These are phyloP conservation scores for Striga hermonthica DNA, from an alignment of 305 asterid genomes.

Conservation along the genomic window DNA sequence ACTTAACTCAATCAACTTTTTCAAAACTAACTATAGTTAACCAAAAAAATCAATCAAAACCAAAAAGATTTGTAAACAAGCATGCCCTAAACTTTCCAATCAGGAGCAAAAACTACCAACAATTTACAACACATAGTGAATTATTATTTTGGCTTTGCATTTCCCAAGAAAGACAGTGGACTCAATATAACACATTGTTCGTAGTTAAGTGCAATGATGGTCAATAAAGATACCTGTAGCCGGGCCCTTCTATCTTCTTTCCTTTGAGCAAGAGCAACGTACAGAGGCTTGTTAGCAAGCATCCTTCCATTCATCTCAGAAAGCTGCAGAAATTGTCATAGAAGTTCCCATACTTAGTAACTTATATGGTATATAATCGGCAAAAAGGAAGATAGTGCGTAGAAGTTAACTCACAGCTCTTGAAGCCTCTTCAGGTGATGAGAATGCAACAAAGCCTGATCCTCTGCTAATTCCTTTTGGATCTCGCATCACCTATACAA, in stretches of 20 bases:
- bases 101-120: constrained; percentile 21
- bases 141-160: constrained; percentile 6
- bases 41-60: no score
- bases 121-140: neutral
- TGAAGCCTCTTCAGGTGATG: constrained; percentile 86
- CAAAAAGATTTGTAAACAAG: no score
- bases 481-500: constrained; percentile 78
- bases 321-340: constrained; percentile 36
- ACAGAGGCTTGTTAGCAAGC: constrained; percentile 62
- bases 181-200: neutral
- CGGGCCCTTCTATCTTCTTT: constrained; percentile 74
- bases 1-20: no score
- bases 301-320: constrained; percentile 70
- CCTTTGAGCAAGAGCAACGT: constrained; percentile 74
- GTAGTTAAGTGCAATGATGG: neutral
- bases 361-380: neutral
- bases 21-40: no score
- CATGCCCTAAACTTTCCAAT: constrained; percentile 9
- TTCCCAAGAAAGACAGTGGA: neutral
- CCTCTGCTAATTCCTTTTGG: constrained; percentile 88
- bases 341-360: neutral
- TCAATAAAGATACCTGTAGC: constrained; percentile 46
- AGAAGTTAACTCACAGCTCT: constrained; percentile 49
- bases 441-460: constrained; percentile 89
- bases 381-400: constrained; percentile 3